Conservation (phyloP, 2,329 filamentous ascomycete genomes). For the Nemania sp. region DNA sequence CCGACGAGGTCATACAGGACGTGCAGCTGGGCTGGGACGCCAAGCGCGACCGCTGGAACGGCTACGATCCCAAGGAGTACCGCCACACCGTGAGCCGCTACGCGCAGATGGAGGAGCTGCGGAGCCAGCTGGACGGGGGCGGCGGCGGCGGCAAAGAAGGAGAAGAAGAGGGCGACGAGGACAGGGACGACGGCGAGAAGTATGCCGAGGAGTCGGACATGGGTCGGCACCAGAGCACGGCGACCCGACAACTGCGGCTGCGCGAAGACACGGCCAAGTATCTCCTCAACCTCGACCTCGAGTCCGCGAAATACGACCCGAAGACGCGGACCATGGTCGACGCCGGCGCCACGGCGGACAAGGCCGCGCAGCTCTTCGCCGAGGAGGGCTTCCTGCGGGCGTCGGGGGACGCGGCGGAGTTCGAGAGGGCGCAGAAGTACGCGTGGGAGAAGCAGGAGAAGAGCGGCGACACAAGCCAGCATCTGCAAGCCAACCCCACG, state of each 20-base stretch:
- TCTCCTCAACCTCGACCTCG: constrained; percentile 88
- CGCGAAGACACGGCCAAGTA: constrained; percentile 98
- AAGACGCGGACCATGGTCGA: constrained; percentile 93
- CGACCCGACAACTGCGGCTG: constrained; percentile 86
- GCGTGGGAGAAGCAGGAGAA: constrained; percentile 95
- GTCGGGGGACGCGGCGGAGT: constrained; percentile 90
- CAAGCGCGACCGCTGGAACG: constrained; percentile 97
- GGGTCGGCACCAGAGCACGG: constrained; percentile 89
- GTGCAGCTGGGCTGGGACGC: constrained; percentile 93
- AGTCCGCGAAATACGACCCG: constrained; percentile 96
- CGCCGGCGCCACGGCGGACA: constrained; percentile 77
- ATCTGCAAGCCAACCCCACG: constrained; percentile 95
- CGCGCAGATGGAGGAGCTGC: constrained; percentile 79
- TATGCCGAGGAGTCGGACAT: constrained; percentile 97
- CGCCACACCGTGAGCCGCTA: constrained; percentile 86
- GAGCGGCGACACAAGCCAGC: constrained; percentile 75
- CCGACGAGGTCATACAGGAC: constrained; percentile 85
- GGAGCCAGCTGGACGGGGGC: constrained; percentile 53
- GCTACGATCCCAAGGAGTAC: constrained; percentile 91
- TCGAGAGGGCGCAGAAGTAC: constrained; percentile 85
- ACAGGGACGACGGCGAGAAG: constrained; percentile 65
- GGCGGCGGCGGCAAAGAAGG: constrained; percentile 38
- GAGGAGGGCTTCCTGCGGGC: constrained; percentile 91
- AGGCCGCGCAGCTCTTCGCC: constrained; percentile 79
- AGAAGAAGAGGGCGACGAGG: constrained; percentile 55